Conservation (phyloP, 1,284 basidiomycete genomes). For the Heterobasidion irregulare region DNA sequence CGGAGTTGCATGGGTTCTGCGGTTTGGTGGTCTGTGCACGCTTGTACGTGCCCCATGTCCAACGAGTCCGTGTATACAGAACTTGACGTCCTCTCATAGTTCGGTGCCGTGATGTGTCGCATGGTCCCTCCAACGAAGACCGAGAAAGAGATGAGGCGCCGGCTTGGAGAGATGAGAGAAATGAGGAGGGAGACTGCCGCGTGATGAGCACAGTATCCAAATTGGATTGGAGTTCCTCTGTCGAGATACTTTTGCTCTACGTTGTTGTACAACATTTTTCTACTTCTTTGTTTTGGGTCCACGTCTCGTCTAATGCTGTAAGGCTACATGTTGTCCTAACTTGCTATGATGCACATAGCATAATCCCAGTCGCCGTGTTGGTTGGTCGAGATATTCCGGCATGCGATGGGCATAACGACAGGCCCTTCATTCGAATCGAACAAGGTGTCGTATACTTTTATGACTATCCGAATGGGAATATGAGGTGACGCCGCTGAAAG, state of each 20-base stretch:
- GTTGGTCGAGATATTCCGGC: constrained; percentile 36
- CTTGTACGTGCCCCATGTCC: constrained; percentile 34
- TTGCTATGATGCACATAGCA: constrained; percentile 37
- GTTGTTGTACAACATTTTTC: background rate
- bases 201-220: constrained; percentile 17
- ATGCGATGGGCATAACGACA: constrained; percentile 50
- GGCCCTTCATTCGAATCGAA: constrained; percentile 15
- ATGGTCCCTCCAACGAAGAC: constrained; percentile 82
- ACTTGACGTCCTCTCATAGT: constrained; percentile 18
- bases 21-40: constrained; percentile 85
- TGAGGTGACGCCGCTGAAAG: background rate
- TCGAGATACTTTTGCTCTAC: too few relatives aligned
- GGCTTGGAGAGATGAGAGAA: constrained; percentile 72
- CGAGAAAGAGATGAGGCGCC: constrained; percentile 79
- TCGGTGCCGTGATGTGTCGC: constrained; percentile 67
- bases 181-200: constrained; percentile 40
- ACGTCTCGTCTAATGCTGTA: background rate
- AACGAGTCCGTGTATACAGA: background rate
- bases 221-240: too few relatives aligned
- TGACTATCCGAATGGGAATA: constrained; percentile 1
- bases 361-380: constrained; percentile 47
- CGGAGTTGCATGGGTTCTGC: constrained; percentile 88
- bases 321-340: constrained; percentile 13
- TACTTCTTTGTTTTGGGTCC: background rate
- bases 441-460: constrained; percentile 4